Evolutionary conservation across 345 rosid genomes (phyloP), one percentile per base, ranked within the genome.

Genomic region (Punica granatum): DNA sequence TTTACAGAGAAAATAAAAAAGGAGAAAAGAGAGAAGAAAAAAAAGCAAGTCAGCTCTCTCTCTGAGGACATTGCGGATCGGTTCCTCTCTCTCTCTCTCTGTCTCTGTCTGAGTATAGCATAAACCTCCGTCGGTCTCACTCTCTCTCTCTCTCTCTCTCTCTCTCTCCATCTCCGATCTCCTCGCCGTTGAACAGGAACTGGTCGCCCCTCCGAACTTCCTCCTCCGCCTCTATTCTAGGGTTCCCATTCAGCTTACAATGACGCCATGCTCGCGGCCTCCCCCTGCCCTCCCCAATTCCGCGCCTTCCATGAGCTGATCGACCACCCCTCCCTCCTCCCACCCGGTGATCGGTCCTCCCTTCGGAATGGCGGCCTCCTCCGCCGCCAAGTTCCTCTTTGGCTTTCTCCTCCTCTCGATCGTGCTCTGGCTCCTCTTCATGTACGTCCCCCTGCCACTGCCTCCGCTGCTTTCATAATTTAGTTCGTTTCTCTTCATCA

Each of bases 341-440:
- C 60, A 3, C 18, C 18, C 58, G 4, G 58, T 23, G 61, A 56
- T 56, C 61, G 15, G 13, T 51, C 32, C 3, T 11, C 19, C 2
- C 21, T 36, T 19, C 48, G 60, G 64, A 72, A 93, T 94, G 99
- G 87, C 85, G 59, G 90, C 86, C 80, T 88, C 86, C 79, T 91
- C 97, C 48, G 97, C 96, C n/a, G 99, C 88, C 64, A 89, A 85
- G 72, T 85, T 91, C 83, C 88, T 94, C 79, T 83, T 88, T 54
- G 95, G 95, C 19, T 94, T 94, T 84, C 79, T 94, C 66, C 69
- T 86, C 61, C 74, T 80, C 73, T 94, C 87, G 75, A 76, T 94
- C 76, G 72, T 83, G 75, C 77, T 94, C 69, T 94, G 98, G 97
- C 70, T 89, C 78, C 75, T 89, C 75, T 88, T 94, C 86, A 82